These are phyloP conservation scores for sunflower (Helianthus annuus) DNA, from an alignment of 129 eudicot genomes.

Conservation along the genomic window HanXRQr2.0-SUNRISE NC_035433.2:67810057-67810556, in stretches of 20 bases:
- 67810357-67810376: constrained; percentile 55
- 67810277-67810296: constrained; percentile 73
- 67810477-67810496: constrained; percentile 76
- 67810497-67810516: background rate
- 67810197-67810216: too few relatives aligned
- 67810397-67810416: constrained; percentile 50
- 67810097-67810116: too few relatives aligned
- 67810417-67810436: constrained; percentile 66
- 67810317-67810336: constrained; percentile 59
- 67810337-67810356: constrained; percentile 71
- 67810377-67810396: constrained; percentile 58
- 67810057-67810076: too few relatives aligned
- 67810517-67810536: background rate
- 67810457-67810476: constrained; percentile 67
- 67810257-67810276: constrained; percentile 47
- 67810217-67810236: background rate
- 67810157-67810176: too few relatives aligned
- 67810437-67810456: constrained; percentile 47
- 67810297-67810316: constrained; percentile 54
- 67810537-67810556: background rate
- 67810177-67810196: too few relatives aligned
- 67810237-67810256: background rate
- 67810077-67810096: too few relatives aligned
- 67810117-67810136: too few relatives aligned
- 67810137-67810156: too few relatives aligned